A percentile compares a stretch with the other conserved stretches of the same genome.
These are phyloP conservation scores for Xylariomycetidae sp. DNA, from an alignment of 2,329 filamentous ascomycete species.

Conservation along the genomic window DNA sequence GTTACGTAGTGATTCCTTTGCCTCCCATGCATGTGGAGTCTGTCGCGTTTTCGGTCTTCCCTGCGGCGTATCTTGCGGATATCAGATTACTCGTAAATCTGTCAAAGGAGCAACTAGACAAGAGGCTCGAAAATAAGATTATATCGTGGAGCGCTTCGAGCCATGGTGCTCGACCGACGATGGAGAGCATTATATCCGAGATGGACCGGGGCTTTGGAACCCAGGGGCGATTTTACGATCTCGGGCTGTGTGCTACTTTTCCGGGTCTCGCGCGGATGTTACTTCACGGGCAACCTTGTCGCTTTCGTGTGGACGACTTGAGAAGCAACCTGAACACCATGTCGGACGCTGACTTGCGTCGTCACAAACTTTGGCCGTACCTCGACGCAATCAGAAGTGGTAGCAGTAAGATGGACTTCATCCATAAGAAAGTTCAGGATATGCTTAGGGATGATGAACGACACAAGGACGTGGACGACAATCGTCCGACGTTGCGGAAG, in stretches of 20 bases:
- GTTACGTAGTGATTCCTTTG: neutral
- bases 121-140: neutral
- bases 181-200: constrained; percentile 5
- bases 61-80: constrained; percentile 1
- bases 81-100: constrained; percentile 1
- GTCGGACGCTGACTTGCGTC: constrained; percentile 1
- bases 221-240: constrained; percentile 4
- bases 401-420: constrained; percentile 3
- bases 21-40: neutral
- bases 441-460: constrained; percentile 2
- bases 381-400: neutral
- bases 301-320: constrained; percentile 1
- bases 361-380: constrained; percentile 1
- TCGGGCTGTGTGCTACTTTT: constrained; percentile 6
- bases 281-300: neutral
- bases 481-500: constrained; percentile 1
- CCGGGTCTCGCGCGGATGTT: constrained; percentile 3
- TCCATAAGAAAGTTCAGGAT: constrained; percentile 1
- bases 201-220: constrained; percentile 5
- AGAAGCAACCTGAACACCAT: constrained; percentile 3
- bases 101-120: neutral
- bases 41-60: neutral
- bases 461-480: constrained; percentile 1
- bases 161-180: constrained; percentile 1
- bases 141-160: too few species aligned